These are phyloP conservation scores for Dunaliella primolecta DNA, from an alignment of 139 green algal genomes.

Conservation along the genomic window DNA sequence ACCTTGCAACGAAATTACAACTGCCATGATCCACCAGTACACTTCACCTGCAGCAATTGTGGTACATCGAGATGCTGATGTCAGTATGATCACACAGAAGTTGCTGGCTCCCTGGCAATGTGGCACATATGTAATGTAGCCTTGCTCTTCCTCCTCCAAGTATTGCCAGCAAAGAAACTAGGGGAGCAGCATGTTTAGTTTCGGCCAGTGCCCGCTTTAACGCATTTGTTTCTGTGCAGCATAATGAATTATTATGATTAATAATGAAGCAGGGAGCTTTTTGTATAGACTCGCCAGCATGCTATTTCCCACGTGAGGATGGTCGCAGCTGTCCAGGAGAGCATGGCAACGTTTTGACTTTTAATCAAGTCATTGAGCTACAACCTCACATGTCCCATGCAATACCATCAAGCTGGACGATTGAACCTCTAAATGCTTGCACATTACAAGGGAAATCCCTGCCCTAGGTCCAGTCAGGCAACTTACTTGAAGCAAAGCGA, in stretches of 20 bases:
- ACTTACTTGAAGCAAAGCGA: neutral
- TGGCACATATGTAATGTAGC: too few species aligned
- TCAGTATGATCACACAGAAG: neutral
- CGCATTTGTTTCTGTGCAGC: too few species aligned
- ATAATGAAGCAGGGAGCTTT: too few species aligned
- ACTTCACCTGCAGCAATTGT: neutral
- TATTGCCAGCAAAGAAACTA: neutral
- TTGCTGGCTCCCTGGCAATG: neutral
- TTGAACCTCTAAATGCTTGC: neutral
- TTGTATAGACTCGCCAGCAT: too few species aligned
- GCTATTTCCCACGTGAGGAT: too few species aligned
- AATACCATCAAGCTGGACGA: neutral
- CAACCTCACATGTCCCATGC: neutral
- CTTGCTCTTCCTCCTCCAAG: neutral
- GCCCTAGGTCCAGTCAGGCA: neutral
- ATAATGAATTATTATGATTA: too few species aligned
- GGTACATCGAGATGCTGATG: neutral
- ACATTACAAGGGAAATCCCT: neutral
- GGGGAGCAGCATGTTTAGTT: too few species aligned
- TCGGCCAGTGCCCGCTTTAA: too few species aligned
- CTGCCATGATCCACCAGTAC: neutral
- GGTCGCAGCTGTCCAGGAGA: too few species aligned
- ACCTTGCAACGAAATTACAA: neutral
- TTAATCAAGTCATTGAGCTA: neutral
- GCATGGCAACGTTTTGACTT: too few species aligned